A percentile compares a stretch with the other conserved stretches of the same genome.
These are phyloP conservation scores for Phytophthora pisi DNA, from an alignment of 352 stramenopile species.

Conservation along the genomic window DNA sequence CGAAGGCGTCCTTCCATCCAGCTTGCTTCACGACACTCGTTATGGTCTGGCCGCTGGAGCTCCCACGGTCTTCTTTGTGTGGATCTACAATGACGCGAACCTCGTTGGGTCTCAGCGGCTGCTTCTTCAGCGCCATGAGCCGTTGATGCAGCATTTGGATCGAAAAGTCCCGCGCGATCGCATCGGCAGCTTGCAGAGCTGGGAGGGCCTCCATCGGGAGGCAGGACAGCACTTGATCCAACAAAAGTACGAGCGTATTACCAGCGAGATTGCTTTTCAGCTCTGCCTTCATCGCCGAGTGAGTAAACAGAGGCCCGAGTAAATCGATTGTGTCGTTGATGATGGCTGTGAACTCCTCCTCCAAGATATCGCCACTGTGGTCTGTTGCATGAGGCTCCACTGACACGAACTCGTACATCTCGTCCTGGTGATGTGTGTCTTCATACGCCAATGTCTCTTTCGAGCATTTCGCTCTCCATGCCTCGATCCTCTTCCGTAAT, in stretches of 20 bases:
- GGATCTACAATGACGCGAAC: constrained; percentile 73
- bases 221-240: constrained; percentile 55
- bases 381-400: constrained; percentile 9
- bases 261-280: constrained; percentile 51
- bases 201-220: constrained; percentile 65
- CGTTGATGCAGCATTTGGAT: constrained; percentile 73
- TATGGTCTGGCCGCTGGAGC: constrained; percentile 48
- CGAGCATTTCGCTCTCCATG: constrained; percentile 44
- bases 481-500: constrained; percentile 35
- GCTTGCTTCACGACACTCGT: constrained; percentile 49
- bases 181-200: constrained; percentile 49
- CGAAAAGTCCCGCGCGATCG: constrained; percentile 70
- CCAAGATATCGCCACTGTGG: constrained; percentile 43
- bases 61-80: constrained; percentile 51
- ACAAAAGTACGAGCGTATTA: constrained; percentile 54
- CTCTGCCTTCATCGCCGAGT: constrained; percentile 45
- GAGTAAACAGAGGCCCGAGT: constrained; percentile 58
- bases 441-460: constrained; percentile 53
- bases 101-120: constrained; percentile 60
- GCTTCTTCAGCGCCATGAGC: constrained; percentile 52
- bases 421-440: constrained; percentile 37
- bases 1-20: constrained; percentile 66
- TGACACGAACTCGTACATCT: constrained; percentile 48
- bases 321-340: constrained; percentile 49
- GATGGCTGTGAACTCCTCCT: constrained; percentile 61